These are phyloP conservation scores for Fistulifera solaris DNA, from an alignment of 108 stramenopile species.

Conservation along the genomic window DNA sequence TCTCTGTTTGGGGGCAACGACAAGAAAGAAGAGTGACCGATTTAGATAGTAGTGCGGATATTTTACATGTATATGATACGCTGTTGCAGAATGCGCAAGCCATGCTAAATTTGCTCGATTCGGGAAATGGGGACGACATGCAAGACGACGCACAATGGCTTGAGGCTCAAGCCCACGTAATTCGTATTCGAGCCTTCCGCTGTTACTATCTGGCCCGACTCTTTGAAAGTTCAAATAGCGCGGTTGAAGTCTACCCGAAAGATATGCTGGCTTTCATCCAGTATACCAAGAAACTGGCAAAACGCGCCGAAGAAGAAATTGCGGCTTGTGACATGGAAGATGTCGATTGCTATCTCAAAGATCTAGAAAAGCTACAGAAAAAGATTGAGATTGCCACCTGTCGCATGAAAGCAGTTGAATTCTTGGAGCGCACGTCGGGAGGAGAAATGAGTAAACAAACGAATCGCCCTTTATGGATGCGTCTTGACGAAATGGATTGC, in stretches of 20 bases:
- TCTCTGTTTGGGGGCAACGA: constrained; percentile 34
- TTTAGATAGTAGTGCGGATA: constrained; percentile 35
- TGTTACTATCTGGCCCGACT: constrained; percentile 47
- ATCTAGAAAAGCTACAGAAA: constrained; percentile 31
- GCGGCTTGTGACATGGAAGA: constrained; percentile 73
- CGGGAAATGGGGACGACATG: constrained; percentile 2
- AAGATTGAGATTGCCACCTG: constrained; percentile 1
- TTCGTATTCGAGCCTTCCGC: constrained; percentile 58
- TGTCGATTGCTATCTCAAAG: constrained; percentile 36
- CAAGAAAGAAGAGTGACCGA: constrained; percentile 38
- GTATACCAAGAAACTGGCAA: constrained; percentile 38
- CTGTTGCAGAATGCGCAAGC: constrained; percentile 66
- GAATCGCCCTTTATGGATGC: constrained; percentile 37
- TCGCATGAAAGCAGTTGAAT: constrained; percentile 18
- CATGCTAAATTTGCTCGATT: constrained; percentile 26
- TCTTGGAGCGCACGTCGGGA: constrained; percentile 10
- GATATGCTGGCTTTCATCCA: constrained; percentile 43
- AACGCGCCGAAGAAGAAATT: constrained; percentile 69
- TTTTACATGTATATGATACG: constrained; percentile 68
- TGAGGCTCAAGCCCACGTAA: constrained; percentile 66
- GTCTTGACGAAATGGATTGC: constrained; percentile 56
- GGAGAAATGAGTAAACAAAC: constrained; percentile 4
- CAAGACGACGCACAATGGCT: constrained; percentile 64
- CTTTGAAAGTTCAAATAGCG: constrained; percentile 12
- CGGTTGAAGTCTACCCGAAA: constrained; percentile 4